Evolutionary conservation across 306 rosid genomes (phyloP).

Genomic region (Rubus idaeus): DNA sequence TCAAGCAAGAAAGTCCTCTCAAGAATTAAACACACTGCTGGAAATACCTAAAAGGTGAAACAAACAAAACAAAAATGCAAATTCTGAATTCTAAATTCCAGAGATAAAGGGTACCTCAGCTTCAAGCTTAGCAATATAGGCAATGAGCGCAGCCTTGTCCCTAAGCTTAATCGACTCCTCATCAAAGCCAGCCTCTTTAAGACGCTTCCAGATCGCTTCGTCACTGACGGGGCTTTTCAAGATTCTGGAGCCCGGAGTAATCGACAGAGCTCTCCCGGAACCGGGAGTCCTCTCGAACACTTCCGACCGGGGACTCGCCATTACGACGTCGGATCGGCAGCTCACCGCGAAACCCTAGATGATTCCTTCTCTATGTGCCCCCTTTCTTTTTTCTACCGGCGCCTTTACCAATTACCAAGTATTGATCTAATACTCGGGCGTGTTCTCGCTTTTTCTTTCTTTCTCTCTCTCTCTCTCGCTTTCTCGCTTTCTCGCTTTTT

Average conservation of each 20-base stretch:
- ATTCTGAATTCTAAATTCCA: background rate
- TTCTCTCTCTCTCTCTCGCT: background rate
- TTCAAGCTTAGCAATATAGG: slow-evolving; percentile 88
- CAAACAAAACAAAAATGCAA: background rate
- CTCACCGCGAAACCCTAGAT: slow-evolving; percentile 25
- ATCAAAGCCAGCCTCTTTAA: slow-evolving; percentile 75
- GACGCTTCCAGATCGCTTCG: slow-evolving; percentile 85
- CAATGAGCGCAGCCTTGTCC: slow-evolving; percentile 89
- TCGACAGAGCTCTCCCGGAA: slow-evolving; percentile 52
- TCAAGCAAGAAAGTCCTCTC: background rate
- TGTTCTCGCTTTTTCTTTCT: too few species aligned
- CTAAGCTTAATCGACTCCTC: slow-evolving; percentile 78
- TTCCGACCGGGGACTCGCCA: slow-evolving; percentile 62
- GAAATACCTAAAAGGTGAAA: background rate
- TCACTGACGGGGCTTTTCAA: slow-evolving; percentile 70
- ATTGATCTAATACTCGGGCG: background rate
- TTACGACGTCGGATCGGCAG: slow-evolving; percentile 29
- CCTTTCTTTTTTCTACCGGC: background rate
- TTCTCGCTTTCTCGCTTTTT: background rate
- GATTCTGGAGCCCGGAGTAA: slow-evolving; percentile 86
- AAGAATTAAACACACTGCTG: too few species aligned
- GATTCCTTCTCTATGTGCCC: background rate
- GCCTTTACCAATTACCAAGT: background rate
- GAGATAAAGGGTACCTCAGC: slow-evolving; percentile 55
- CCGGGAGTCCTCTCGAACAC: slow-evolving; percentile 26